These are phyloP conservation scores for Melanopsichium pennsylvanicum DNA, from an alignment of 1,284 basidiomycete genomes.

Conservation along the genomic window DNA sequence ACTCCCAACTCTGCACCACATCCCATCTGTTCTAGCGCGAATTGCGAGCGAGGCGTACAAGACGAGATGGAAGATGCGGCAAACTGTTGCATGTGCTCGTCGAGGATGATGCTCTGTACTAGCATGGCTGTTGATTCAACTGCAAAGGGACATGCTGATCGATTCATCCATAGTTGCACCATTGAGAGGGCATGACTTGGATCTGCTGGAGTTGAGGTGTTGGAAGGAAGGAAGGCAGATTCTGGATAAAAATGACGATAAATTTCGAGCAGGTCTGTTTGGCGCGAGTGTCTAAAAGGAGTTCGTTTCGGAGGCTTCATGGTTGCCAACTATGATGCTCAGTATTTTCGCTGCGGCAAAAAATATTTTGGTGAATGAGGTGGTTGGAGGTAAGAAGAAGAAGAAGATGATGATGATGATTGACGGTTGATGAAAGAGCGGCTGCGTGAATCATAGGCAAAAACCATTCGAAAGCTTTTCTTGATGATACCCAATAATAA, in stretches of 20 bases:
- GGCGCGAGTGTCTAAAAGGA: conserved; percentile 38
- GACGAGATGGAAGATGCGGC: conserved; percentile 5
- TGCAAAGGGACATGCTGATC: conserved; percentile 58
- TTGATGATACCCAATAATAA: no score
- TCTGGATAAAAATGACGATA: conserved; percentile 44
- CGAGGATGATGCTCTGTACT: conserved; percentile 49
- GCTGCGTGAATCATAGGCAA: no score
- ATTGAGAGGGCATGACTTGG: conserved; percentile 32
- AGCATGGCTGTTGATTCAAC: conserved; percentile 60
- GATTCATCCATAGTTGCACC: conserved; percentile 59
- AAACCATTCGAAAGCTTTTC: no score
- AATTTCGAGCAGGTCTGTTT: conserved; percentile 38
- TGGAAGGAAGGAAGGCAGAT: conserved; percentile 9
- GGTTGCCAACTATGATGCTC: background rate
- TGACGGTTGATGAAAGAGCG: no score
- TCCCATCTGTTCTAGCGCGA: conserved; percentile 43
- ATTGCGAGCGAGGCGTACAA: conserved; percentile 1
- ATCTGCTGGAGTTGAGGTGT: conserved; percentile 5
- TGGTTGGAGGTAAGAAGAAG: background rate
- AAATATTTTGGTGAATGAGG: no score
- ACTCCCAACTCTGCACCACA: conserved; percentile 37
- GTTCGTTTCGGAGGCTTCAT: conserved; percentile 49
- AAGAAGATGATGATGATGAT: no score
- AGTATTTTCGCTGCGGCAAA: background rate
- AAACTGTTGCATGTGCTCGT: conserved; percentile 45